Evolutionary conservation across 805 yeast genomes (phyloP).

Genomic region (Maudiozyma serrabonitensis): DNA sequence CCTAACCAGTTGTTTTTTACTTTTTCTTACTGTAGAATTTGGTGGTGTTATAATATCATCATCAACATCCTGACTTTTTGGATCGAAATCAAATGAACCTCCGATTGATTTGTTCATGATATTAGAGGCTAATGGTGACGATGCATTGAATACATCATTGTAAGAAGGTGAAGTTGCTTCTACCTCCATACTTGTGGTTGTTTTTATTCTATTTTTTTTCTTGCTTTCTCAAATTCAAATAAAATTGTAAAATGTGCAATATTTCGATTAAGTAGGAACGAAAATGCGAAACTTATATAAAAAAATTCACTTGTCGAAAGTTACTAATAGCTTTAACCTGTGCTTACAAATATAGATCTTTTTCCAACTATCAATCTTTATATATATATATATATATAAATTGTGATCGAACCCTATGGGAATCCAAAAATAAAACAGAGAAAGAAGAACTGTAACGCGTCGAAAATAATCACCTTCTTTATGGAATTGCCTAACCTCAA

Average conservation of each 20-base stretch:
- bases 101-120: constrained; percentile 8
- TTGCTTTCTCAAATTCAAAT: too few species aligned
- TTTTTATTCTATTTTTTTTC: not conserved
- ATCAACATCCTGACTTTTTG: not conserved
- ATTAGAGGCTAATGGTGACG: not conserved
- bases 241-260: too few species aligned
- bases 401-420: not conserved
- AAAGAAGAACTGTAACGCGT: not conserved
- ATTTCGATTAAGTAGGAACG: too few species aligned
- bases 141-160: not conserved
- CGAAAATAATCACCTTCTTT: not conserved
- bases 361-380: not conserved
- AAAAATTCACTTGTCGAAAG: too few species aligned
- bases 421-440: not conserved
- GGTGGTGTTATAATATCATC: constrained; percentile 22
- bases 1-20: not conserved
- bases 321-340: not conserved
- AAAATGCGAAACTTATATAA: too few species aligned
- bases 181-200: constrained; percentile 1
- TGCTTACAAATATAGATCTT: too few species aligned
- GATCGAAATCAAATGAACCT: constrained; percentile 1
- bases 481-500: not conserved
- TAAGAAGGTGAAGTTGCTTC: constrained; percentile 2
- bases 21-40: constrained; percentile 17
- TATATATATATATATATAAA: not conserved